A percentile compares a stretch with the other conserved stretches of the same genome.
Conservation (phyloP, 2,329 filamentous ascomycete genomes). For the Pyricularia sp. region DNA sequence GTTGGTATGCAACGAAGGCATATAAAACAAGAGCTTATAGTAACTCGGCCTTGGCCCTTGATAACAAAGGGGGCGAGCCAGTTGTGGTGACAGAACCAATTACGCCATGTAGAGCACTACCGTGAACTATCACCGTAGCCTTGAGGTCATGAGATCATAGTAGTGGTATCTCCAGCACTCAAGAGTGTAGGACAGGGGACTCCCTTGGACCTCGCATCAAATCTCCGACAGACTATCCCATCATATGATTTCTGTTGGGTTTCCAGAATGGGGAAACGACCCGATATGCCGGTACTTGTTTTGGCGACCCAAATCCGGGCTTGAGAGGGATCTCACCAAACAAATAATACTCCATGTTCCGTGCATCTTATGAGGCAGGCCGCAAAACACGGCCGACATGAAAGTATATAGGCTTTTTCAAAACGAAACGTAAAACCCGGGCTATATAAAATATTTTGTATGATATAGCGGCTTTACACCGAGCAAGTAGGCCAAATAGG, state of each 20-base stretch:
- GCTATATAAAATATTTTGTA: neutral
- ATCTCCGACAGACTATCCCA: neutral
- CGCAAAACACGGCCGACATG: neutral
- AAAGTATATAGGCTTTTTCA: neutral
- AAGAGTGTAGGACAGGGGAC: neutral
- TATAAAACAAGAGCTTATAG: too few species aligned
- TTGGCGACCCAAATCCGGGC: neutral
- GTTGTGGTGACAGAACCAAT: neutral
- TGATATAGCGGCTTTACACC: neutral
- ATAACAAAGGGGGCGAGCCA: too few species aligned
- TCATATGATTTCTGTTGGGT: neutral
- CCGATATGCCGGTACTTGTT: neutral
- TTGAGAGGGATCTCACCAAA: neutral
- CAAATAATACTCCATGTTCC: neutral
- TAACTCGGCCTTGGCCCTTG: too few species aligned
- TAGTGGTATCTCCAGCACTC: too few species aligned
- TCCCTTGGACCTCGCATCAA: neutral
- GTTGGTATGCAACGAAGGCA: too few species aligned
- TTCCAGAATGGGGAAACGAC: neutral
- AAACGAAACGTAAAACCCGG: neutral
- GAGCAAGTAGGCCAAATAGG: neutral
- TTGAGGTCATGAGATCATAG: neutral
- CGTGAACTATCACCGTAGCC: neutral
- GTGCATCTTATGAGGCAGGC: too few species aligned
- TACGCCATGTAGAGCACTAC: too few species aligned